These are phyloP conservation scores for Trichothecium roseum DNA, from an alignment of 2,329 filamentous ascomycete species.

Conservation along the genomic window DNA sequence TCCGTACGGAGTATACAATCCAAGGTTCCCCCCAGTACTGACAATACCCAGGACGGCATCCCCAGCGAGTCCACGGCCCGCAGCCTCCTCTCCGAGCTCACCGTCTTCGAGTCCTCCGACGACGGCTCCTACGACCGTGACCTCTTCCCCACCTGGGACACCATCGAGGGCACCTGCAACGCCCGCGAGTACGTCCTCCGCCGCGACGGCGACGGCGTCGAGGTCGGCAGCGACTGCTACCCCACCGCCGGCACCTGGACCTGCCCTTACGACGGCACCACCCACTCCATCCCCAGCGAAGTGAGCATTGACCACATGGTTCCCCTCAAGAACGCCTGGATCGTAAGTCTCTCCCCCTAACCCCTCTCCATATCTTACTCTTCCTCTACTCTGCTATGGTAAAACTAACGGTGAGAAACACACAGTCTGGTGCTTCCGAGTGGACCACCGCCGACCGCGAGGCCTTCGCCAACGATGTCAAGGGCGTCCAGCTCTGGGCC, in stretches of 20 bases:
- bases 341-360: conserved; percentile 30
- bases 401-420: too few species aligned
- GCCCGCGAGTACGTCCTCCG: conserved; percentile 62
- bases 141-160: conserved; percentile 64
- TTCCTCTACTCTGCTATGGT: background rate
- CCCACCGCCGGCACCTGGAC: conserved; percentile 58
- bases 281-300: conserved; percentile 57
- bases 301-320: conserved; percentile 81
- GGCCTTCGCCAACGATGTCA: conserved; percentile 67
- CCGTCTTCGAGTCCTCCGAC: conserved; percentile 43
- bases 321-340: conserved; percentile 72
- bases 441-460: conserved; percentile 63
- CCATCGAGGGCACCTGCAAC: conserved; percentile 56
- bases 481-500: conserved; percentile 65
- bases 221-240: conserved; percentile 47
- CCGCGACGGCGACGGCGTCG: conserved; percentile 60
- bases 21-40: background rate
- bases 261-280: conserved; percentile 63
- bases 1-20: background rate
- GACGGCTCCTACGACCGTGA: conserved; percentile 51
- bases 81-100: conserved; percentile 46
- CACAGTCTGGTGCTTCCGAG: conserved; percentile 57
- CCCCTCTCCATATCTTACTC: background rate
- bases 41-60: conserved; percentile 42
- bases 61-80: conserved; percentile 48